Conservation (phyloP, 495 filamentous ascomycete genomes). For the Hypoxylon crocopeplum region DNA sequence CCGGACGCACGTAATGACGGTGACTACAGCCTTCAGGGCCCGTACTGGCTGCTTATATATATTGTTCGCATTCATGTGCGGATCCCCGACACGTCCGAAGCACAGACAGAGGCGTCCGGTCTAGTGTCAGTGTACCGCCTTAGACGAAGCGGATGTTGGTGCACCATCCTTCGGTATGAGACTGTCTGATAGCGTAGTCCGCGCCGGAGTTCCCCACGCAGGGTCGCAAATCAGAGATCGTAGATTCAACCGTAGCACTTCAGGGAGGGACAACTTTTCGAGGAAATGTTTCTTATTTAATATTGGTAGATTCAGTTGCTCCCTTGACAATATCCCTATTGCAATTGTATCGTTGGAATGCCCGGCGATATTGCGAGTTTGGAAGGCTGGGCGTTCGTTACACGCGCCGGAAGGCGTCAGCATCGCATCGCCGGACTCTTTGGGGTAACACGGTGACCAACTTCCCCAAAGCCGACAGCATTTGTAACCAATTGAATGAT, state of each 20-base stretch:
- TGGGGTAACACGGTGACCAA: neutral
- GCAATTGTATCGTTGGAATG: neutral
- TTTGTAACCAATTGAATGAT: neutral
- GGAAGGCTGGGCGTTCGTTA: neutral
- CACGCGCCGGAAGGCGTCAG: neutral
- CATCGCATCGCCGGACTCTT: neutral
- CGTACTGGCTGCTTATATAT: conserved; percentile 6
- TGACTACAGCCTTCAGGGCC: too few species aligned
- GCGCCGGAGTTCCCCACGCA: conserved; percentile 37
- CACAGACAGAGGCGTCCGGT: neutral
- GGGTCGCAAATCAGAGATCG: neutral
- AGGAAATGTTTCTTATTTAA: neutral
- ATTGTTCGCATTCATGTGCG: conserved; percentile 5
- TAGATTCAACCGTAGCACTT: neutral
- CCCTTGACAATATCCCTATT: neutral
- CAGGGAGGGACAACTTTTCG: neutral
- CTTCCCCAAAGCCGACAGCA: neutral
- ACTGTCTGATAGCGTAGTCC: neutral
- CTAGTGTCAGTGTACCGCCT: neutral
- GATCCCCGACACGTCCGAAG: conserved; percentile 28
- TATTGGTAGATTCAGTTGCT: neutral
- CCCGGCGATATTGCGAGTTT: neutral
- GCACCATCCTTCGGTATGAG: conserved; percentile 9
- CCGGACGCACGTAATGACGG: neutral
- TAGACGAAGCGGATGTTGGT: neutral